phyloP scores from a whole-genome alignment of 164 flowering plant species.

The Vitis labrusca region DNA sequence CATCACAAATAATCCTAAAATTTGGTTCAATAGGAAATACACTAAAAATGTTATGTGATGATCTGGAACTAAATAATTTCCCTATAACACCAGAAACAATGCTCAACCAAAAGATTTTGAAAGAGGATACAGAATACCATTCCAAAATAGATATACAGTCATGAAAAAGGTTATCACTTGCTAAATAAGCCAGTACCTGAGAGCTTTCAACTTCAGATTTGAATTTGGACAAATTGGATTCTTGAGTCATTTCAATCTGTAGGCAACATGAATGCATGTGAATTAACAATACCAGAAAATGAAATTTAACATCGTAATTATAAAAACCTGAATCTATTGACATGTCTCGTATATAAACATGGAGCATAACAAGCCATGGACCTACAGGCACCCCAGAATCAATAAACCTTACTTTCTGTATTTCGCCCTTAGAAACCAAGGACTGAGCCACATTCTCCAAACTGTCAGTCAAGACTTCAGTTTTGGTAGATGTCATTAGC shows the following conservation, averaged over 20 bases:
- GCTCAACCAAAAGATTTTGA: too few species aligned
- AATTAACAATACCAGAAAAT: neutral
- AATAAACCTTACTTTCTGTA: constrained; percentile 49
- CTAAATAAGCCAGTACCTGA: constrained; percentile 38
- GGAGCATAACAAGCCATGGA: neutral
- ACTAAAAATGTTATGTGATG: too few species aligned
- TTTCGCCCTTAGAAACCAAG: constrained; percentile 57
- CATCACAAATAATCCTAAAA: too few species aligned
- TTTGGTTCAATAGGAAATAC: too few species aligned
- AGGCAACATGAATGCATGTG: neutral
- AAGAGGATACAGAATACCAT: neutral
- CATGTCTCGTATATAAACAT: neutral
- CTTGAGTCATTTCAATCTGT: constrained; percentile 53
- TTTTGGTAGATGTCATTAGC: constrained; percentile 32
- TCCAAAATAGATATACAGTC: neutral
- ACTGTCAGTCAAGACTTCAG: constrained; percentile 63
- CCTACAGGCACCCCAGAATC: neutral
- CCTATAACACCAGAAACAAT: too few species aligned
- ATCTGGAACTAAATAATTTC: too few species aligned
- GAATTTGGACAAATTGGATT: constrained; percentile 53
- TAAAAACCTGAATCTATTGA: neutral
- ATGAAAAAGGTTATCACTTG: neutral
- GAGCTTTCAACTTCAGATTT: constrained; percentile 53
- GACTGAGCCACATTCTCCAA: constrained; percentile 65
- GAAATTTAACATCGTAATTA: neutral